phyloP scores from a whole-genome alignment of 805 yeast species.

The Ogataea saltuana region DNA sequence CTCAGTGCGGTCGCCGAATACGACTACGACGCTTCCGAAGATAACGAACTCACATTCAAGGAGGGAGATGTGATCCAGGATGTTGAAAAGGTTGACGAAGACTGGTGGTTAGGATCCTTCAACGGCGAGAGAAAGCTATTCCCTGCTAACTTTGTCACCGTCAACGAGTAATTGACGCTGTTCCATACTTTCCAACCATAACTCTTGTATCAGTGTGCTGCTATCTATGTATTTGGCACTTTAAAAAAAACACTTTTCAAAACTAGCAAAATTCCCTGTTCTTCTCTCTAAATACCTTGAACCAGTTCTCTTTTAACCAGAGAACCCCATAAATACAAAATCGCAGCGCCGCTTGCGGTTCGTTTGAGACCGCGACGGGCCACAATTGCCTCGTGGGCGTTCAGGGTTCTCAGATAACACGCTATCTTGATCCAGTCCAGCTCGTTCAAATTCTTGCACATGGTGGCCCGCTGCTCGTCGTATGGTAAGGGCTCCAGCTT shows the following conservation, averaged over 20 bases:
- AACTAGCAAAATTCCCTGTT: conserved; percentile 1
- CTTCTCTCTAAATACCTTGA: background rate
- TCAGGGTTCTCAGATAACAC: conserved; percentile 65
- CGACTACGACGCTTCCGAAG: conserved; percentile 89
- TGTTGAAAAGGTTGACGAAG: conserved; percentile 88
- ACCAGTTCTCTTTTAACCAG: conserved; percentile 20
- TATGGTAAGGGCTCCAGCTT: conserved; percentile 28
- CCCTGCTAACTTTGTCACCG: conserved; percentile 84
- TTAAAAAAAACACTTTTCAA: background rate
- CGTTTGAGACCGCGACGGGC: conserved; percentile 67
- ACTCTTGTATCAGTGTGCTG: background rate
- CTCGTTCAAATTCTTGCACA: conserved; percentile 55
- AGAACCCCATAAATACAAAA: conserved; percentile 49
- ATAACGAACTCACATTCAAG: conserved; percentile 80
- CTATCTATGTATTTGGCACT: background rate
- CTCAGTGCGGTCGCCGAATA: conserved; percentile 65
- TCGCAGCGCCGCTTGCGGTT: conserved; percentile 51
- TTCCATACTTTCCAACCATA: background rate
- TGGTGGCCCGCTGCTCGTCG: conserved; percentile 30
- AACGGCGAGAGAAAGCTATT: conserved; percentile 80
- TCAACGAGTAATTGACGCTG: conserved; percentile 15
- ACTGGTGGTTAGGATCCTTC: conserved; percentile 94
- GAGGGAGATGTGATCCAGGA: conserved; percentile 83
- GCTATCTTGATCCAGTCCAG: conserved; percentile 80
- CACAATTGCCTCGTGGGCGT: conserved; percentile 86